These are phyloP conservation scores for Penicillium paxilli DNA, from an alignment of 495 filamentous ascomycete genomes.

Conservation along the genomic window DNA sequence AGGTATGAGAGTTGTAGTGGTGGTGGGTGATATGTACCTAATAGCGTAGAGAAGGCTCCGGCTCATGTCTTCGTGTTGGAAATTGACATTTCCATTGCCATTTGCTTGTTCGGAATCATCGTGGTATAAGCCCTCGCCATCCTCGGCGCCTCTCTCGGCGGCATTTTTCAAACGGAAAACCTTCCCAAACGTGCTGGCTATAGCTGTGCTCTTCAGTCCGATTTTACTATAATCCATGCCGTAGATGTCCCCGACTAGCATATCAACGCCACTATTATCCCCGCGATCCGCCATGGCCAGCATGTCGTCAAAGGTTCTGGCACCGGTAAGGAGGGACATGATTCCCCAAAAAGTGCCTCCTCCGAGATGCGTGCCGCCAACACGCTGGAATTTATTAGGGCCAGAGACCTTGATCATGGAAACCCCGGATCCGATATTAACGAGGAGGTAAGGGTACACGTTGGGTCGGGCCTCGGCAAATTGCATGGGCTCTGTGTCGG, in stretches of 20 bases:
- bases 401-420: constrained; percentile 98
- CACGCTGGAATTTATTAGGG: constrained; percentile 78
- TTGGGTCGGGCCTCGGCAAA: constrained; percentile 71
- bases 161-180: constrained; percentile 83
- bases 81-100: constrained; percentile 36
- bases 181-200: constrained; percentile 95
- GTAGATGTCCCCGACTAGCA: constrained; percentile 98
- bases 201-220: constrained; percentile 87
- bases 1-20: not conserved
- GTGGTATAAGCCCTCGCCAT: constrained; percentile 62
- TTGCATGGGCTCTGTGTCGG: constrained; percentile 79
- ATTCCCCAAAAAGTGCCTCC: constrained; percentile 97
- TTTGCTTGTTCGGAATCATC: constrained; percentile 41
- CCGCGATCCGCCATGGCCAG: constrained; percentile 89
- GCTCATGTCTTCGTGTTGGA: constrained; percentile 66
- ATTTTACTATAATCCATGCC: constrained; percentile 95
- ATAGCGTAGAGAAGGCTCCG: constrained; percentile 79
- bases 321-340: constrained; percentile 84
- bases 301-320: constrained; percentile 93
- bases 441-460: constrained; percentile 94
- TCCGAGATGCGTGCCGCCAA: constrained; percentile 92
- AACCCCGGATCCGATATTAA: constrained; percentile 98
- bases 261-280: constrained; percentile 90
- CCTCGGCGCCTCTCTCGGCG: constrained; percentile 76
- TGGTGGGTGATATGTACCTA: constrained; percentile 44